These are phyloP conservation scores for Fusarium verticillioides DNA, from an alignment of 2,329 filamentous ascomycete genomes.

Conservation along the genomic window DNA sequence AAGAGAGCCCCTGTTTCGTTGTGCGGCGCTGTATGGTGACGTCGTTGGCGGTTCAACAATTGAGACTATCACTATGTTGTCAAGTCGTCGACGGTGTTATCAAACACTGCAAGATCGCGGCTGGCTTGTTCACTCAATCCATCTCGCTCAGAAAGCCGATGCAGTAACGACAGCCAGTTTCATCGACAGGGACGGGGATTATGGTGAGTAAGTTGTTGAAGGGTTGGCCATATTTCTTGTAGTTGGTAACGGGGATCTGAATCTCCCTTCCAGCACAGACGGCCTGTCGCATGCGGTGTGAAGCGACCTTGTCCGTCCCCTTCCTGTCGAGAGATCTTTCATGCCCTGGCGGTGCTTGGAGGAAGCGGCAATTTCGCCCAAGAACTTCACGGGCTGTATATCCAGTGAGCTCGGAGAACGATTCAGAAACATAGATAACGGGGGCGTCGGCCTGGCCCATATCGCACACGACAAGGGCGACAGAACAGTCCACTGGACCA, in stretches of 20 bases:
- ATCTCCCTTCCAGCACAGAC: constrained; percentile 59
- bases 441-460: constrained; percentile 78
- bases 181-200: constrained; percentile 79
- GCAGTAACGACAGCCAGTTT: constrained; percentile 74
- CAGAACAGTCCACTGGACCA: constrained; percentile 85
- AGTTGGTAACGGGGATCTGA: constrained; percentile 74
- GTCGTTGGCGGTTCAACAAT: background rate
- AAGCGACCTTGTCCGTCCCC: constrained; percentile 59
- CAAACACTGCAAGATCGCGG: background rate
- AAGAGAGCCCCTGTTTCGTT: background rate
- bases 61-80: background rate
- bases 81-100: background rate
- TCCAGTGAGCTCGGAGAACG: constrained; percentile 82
- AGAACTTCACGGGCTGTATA: constrained; percentile 80
- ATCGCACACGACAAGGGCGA: constrained; percentile 85
- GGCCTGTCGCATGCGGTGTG: constrained; percentile 64
- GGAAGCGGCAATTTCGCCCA: constrained; percentile 84
- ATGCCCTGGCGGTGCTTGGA: constrained; percentile 77
- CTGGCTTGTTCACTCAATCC: constrained; percentile 43
- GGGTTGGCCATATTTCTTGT: constrained; percentile 79
- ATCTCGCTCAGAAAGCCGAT: constrained; percentile 85
- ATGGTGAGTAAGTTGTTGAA: constrained; percentile 90
- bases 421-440: constrained; percentile 85
- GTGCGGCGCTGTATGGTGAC: background rate
- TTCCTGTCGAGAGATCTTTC: constrained; percentile 15